These are phyloP conservation scores for Teunomyces barrocoloradensis DNA, from an alignment of 805 yeast species.

Conservation along the genomic window DNA sequence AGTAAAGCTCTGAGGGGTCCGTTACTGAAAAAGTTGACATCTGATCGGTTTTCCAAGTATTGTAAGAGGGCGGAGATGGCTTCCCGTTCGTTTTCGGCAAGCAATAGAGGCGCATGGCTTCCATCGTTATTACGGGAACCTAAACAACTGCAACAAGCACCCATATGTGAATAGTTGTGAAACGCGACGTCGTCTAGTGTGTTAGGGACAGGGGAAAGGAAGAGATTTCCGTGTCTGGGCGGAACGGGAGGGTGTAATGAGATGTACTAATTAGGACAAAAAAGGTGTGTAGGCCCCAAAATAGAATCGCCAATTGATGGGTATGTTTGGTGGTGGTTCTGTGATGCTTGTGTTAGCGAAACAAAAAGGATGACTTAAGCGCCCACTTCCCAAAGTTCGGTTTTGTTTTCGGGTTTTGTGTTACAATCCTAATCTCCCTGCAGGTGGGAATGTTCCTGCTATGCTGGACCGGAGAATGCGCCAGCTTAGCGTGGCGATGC, in stretches of 20 bases:
- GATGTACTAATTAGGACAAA: no score
- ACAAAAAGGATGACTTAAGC: conserved; percentile 4
- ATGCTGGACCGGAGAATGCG: background rate
- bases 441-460: background rate
- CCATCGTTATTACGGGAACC: conserved; percentile 49
- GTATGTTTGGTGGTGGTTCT: background rate
- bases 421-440: conserved; percentile 1
- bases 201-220: background rate
- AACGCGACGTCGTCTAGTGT: background rate
- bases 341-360: background rate
- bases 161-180: conserved; percentile 23
- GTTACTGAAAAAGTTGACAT: conserved; percentile 83
- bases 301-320: conserved; percentile 1
- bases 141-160: conserved; percentile 43
- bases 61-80: conserved; percentile 90
- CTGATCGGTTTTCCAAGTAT: conserved; percentile 81
- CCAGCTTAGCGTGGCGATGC: no score
- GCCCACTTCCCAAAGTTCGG: background rate
- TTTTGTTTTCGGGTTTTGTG: conserved; percentile 2
- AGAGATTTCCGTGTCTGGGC: background rate
- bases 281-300: background rate
- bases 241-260: background rate
- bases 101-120: conserved; percentile 69
- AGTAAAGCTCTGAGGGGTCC: conserved; percentile 88
- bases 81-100: conserved; percentile 93